phyloP scores from a whole-genome alignment of 352 stramenopile species.

The Pythium scleroteichum region DNA sequence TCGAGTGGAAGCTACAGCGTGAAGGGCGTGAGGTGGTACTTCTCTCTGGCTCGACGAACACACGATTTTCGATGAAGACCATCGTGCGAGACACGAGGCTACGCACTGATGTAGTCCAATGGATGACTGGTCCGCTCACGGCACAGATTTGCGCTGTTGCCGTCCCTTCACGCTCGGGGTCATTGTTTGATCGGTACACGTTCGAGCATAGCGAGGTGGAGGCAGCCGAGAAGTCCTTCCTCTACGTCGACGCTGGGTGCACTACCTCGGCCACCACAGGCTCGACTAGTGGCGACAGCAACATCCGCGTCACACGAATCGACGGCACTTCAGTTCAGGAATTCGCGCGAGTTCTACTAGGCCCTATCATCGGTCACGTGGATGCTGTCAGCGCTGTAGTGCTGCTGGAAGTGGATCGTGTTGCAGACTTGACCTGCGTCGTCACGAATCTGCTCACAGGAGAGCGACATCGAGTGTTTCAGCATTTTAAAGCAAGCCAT shows the following conservation, averaged over 20 bases:
- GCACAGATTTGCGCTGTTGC: background rate
- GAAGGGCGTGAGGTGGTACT: conserved; percentile 46
- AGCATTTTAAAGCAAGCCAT: conserved; percentile 46
- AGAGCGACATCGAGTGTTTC: conserved; percentile 43
- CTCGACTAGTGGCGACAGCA: background rate
- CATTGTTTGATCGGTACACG: conserved; percentile 47
- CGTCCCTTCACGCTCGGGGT: conserved; percentile 14
- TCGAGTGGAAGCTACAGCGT: conserved; percentile 72
- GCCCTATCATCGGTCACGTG: conserved; percentile 74
- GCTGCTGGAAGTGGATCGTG: conserved; percentile 66
- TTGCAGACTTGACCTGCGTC: conserved; percentile 51
- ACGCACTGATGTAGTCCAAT: conserved; percentile 42
- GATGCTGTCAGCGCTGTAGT: conserved; percentile 55
- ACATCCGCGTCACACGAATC: conserved; percentile 26
- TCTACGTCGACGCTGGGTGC: conserved; percentile 15
- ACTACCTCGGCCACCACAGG: conserved; percentile 3
- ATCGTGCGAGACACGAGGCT: conserved; percentile 48
- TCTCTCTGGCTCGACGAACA: conserved; percentile 40
- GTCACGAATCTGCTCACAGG: conserved; percentile 53
- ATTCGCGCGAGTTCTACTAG: conserved; percentile 44
- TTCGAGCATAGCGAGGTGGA: conserved; percentile 43
- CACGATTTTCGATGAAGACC: conserved; percentile 40
- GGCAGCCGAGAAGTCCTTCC: conserved; percentile 32
- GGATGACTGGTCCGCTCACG: conserved; percentile 43
- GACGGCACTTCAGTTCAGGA: conserved; percentile 10